Percentiles rank a stretch among this genome's conserved stretches.
These are phyloP conservation scores for Phytophthora pseudosyringae DNA, from an alignment of 352 stramenopile genomes.

Conservation along the genomic window DNA sequence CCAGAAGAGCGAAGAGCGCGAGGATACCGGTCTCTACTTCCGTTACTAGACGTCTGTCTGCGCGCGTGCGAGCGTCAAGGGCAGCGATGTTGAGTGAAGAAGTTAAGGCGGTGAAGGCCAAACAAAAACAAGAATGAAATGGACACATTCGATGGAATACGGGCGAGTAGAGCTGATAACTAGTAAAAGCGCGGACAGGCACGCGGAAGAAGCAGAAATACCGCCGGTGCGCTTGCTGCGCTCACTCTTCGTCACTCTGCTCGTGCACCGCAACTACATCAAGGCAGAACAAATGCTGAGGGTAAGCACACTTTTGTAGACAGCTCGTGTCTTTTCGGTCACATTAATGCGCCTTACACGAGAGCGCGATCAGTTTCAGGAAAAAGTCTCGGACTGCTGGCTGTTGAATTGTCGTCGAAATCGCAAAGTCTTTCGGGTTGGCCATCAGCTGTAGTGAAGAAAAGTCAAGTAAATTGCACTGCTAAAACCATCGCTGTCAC, in stretches of 20 bases:
- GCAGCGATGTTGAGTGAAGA: conserved; percentile 21
- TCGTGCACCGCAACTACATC: conserved; percentile 37
- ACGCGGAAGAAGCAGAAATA: neutral
- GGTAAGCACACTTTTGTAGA: neutral
- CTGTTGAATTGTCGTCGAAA: conserved; percentile 36
- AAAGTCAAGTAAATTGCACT: conserved; percentile 4
- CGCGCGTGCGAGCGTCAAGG: conserved; percentile 8
- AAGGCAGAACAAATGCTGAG: conserved; percentile 6
- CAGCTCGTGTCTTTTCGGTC: neutral
- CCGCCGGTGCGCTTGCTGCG: conserved; percentile 3
- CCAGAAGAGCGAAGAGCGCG: conserved; percentile 69
- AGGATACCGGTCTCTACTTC: conserved; percentile 89
- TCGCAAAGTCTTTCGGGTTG: conserved; percentile 52
- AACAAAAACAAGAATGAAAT: conserved; percentile 50
- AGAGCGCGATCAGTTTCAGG: conserved; percentile 67
- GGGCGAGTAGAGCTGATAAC: neutral
- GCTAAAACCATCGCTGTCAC: neutral
- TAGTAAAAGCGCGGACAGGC: neutral
- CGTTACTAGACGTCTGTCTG: conserved; percentile 77
- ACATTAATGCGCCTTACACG: conserved; percentile 37
- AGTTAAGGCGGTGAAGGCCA: conserved; percentile 29
- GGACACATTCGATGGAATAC: conserved; percentile 27
- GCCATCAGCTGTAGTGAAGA: conserved; percentile 54
- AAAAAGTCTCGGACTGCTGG: conserved; percentile 65
- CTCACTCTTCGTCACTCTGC: conserved; percentile 32